Base-by-base conservation (phyloP, 2,329 filamentous ascomycete genomes). In the Lecanicillium sp. region DNA sequence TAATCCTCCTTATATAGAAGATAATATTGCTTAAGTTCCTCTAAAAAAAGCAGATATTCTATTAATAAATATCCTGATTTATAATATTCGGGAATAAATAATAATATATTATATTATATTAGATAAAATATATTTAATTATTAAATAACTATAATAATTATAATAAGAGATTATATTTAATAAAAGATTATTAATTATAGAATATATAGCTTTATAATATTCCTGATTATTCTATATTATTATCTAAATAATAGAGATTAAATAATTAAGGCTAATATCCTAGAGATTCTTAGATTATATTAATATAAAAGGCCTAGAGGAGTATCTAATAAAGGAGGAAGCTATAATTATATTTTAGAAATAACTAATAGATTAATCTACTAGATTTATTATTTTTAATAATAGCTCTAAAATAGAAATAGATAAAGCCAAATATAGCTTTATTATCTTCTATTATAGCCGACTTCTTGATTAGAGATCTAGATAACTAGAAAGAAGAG, bases 1-100 rank as follows among this genome's bases (percentile, higher is more conserved):
- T 33, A 12, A 33, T 38, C 14, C 17, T 38, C 14, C 37, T 17
- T 6, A 38, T 29, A n/a, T 38, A 9, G 37, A 38, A 38, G 30
- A 38, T 14, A 20, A 38, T 19, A 19, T 28, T 12, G 9, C 12
- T 38, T 28, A 25, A 38, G 13, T 33, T 38, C 16, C 16, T 38
- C 19, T 31, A 16, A 31, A 33, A 28, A 31, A 38, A 38, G 37
- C 30, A 5, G 37, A 31, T 9, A 38, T 38, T 22, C 37, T 25
- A n/a, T 31, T 25, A 1, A 25, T 19, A 9, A 38, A 9, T 12
- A 17, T 38, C 22, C 29, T 38, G 4, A 19, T 38, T 18, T 8
- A 9, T 13, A 9, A 38, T 15, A 38, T 33, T 9, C 13, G 33
- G 16, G 37, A 38, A 33, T 19, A 18, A 8, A 15, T 38, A 8